Base-by-base conservation (phyloP, 2,329 filamentous ascomycete species). In the Cladosporium sp. region DNA sequence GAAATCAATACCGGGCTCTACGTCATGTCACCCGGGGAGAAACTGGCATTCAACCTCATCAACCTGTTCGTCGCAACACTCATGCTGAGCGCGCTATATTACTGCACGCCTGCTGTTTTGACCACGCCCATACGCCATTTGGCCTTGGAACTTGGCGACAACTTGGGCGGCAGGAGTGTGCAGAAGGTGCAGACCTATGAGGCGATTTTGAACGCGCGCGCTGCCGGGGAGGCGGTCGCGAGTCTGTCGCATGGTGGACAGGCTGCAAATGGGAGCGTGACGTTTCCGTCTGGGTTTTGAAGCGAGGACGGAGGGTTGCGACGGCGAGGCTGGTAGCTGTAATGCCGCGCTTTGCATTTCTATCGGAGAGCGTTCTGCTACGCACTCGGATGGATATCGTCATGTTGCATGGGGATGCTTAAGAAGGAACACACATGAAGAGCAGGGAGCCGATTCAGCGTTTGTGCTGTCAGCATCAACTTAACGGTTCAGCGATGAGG, bases 1-100 rank as follows among this genome's bases (percentile, higher is more conserved):
- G 54, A 61, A 38, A 44, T 64, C 51, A 61, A 61, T 50, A 60
- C 60, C 6, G 56, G 53, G 4, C 51, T 59, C 5, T 64, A 64
- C 48, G 58, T 64, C 45, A 61, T 64, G 60, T 59, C 56, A 8
- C 53, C 60, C 1, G 56, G 54, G 2, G 61, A 64, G 53, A 64
- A 64, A 49, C 41, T 59, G 12, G 56, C 57, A n/a, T 61, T 58
- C 60, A 64, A 64, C 48, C 32, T 58, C 18, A 48, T 61, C 18
- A 20, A 59, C 8, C 36, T 64, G 13, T 51, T 54, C 17, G 18
- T 59, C 29, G 42, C 59, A 24, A 50, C 39, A 12, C 24, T 62
- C 11, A 3, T 48, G 13, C 15, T 48, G 17, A 40, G 36, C 15
- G 17, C 37, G 5, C 18, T 61, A 15, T 58, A 56, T 42, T 62